phyloP scores from a whole-genome alignment of 164 flowering plant species.

The Nymphaea colorata region DNA sequence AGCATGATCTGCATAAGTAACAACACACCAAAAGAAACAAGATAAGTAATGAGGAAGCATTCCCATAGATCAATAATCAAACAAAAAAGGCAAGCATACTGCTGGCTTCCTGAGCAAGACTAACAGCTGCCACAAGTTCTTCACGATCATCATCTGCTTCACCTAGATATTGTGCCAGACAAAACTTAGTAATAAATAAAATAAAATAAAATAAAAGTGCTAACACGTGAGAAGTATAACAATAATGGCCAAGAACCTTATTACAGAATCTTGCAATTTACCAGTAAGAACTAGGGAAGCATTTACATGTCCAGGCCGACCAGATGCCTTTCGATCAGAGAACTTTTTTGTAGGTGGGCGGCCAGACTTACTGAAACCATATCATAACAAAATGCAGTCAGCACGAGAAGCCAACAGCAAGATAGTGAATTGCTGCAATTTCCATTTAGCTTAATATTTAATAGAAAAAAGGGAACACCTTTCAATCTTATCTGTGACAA shows the following conservation, averaged over 20 bases:
- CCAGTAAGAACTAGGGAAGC: conserved; percentile 9
- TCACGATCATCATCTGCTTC: conserved; percentile 70
- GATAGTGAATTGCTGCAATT: background rate
- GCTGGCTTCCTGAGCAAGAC: conserved; percentile 52
- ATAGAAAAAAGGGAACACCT: conserved; percentile 25
- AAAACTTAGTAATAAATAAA: conserved; percentile 1
- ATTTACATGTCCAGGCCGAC: conserved; percentile 45
- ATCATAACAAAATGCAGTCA: background rate
- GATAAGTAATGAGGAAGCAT: background rate
- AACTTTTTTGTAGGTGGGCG: conserved; percentile 72
- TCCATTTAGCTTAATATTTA: background rate
- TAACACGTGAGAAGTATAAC: conserved; percentile 1
- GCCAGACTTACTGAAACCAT: conserved; percentile 53
- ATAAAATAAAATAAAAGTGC: background rate
- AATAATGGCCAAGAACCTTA: conserved; percentile 11
- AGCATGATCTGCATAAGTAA: conserved; percentile 36
- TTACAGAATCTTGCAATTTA: conserved; percentile 47
- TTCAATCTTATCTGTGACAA: conserved; percentile 40
- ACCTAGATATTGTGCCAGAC: conserved; percentile 19
- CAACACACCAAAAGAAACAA: background rate
- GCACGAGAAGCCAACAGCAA: background rate
- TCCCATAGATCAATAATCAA: background rate
- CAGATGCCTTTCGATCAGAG: conserved; percentile 69
- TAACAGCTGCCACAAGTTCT: conserved; percentile 78
- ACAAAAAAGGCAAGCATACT: conserved; percentile 1